Base-by-base conservation (phyloP, 192 early-diverging fungal species). In the Backusella luteola region DNA sequence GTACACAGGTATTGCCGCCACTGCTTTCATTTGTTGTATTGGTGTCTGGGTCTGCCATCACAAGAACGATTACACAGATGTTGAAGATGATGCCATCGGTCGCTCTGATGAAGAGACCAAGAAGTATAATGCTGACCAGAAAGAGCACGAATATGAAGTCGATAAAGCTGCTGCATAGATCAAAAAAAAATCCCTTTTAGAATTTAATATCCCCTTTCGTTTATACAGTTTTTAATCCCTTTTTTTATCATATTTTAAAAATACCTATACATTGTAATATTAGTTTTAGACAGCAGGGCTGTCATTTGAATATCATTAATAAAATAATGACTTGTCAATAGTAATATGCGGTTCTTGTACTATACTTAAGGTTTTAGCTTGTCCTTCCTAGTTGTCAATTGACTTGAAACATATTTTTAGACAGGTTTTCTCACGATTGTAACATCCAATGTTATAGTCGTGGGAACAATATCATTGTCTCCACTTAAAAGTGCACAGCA, bases 1-100 rank as follows among this genome's bases (percentile, higher is more conserved):
- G 87, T 93, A 90, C 80, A 81, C 87, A 26, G 85, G 87, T 77
- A 83, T 91, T 46, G 81, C 87, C 19, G 77, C 9, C 19, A 74
- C 77, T 0, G 72, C 49, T 0, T 70, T 39, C 26, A 41, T 79
- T 6, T 71, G 68, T 73, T 76, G 86, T 46, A 26, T 83, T 34
- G 73, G 90, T 49, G 87, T 91, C 68, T 84, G 74, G 42, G 49
- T 86, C 34, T 83, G 76, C 80, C 89, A 90, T 79, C 80, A 77
- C 73, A 81, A 90, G 68, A 83, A 89, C 71, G 88, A 91, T 74
- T 35, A 75, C 0, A 56, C 15, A 53, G 81, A 83, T 79, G 59
- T 73, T 56, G 75, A 76, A 23, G 81, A 83, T n/a, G 81, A 83
- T 79, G 77, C 77, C 75, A 83, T 83, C 73, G 73, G 69, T 41